These are phyloP conservation scores for Hirschioporus abietinus DNA, from an alignment of 768 basidiomycete genomes.

Conservation along the genomic window DNA sequence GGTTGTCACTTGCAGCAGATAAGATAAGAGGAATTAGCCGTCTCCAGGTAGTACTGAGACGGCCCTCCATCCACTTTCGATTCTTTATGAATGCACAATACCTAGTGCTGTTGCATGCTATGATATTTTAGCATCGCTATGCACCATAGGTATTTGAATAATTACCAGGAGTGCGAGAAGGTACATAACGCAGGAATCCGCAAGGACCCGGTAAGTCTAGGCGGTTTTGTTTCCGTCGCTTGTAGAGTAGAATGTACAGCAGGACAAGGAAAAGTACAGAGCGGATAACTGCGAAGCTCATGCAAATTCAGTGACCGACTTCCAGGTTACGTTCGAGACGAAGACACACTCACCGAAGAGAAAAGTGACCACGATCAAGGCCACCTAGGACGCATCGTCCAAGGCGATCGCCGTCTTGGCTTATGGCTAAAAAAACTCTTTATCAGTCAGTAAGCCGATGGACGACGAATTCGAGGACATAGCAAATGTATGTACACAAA, in stretches of 20 bases:
- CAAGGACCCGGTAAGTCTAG: constrained; percentile 27
- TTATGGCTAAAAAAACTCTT: no score
- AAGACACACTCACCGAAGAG: not conserved
- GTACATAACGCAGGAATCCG: constrained; percentile 27
- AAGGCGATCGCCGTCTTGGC: not conserved
- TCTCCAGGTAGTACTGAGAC: constrained; percentile 27
- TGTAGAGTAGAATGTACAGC: constrained; percentile 25
- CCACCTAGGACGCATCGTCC: not conserved
- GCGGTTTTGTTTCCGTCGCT: constrained; percentile 20
- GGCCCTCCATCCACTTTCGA: constrained; percentile 16
- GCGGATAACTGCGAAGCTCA: constrained; percentile 21
- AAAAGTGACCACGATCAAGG: not conserved
- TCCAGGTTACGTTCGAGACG: not conserved
- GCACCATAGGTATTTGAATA: not conserved
- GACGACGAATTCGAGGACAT: not conserved
- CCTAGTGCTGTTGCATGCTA: constrained; percentile 34
- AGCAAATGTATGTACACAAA: not conserved
- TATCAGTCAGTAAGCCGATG: not conserved
- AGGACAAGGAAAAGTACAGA: constrained; percentile 26
- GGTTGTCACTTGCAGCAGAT: constrained; percentile 31
- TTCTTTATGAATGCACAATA: constrained; percentile 28
- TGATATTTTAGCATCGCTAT: not conserved
- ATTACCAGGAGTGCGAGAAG: constrained; percentile 27
- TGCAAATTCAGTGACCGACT: not conserved
- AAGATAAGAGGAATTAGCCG: constrained; percentile 32